Percentiles rank a stretch among this genome's conserved stretches.
These are phyloP conservation scores for Plasmodium gaboni DNA, from an alignment of 169 alveolate species.

Conservation along the genomic window DNA sequence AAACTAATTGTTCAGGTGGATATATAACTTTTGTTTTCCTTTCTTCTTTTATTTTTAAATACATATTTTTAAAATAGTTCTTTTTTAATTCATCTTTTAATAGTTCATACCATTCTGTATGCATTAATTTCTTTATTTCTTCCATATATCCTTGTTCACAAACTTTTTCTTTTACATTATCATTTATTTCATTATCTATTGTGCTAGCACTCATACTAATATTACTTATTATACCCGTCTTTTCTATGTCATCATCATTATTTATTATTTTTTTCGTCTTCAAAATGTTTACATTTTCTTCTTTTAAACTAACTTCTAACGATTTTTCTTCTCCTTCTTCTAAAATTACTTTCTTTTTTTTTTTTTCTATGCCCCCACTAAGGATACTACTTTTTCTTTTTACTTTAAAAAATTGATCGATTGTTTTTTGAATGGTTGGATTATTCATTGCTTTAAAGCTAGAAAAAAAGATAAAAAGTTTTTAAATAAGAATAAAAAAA, in stretches of 20 bases:
- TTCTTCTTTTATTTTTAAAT: slow-evolving; percentile 85
- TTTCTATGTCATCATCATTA: neutral
- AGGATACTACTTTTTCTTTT: slow-evolving; percentile 34
- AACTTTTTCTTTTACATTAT: neutral
- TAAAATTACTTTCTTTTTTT: neutral
- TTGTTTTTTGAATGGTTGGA: slow-evolving; percentile 56
- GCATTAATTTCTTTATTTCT: slow-evolving; percentile 73
- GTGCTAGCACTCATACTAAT: neutral
- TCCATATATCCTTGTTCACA: slow-evolving; percentile 25
- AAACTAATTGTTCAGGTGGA: slow-evolving; percentile 90
- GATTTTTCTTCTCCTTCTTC: slow-evolving; percentile 7
- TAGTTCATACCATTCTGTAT: slow-evolving; percentile 82
- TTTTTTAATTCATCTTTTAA: slow-evolving; percentile 83
- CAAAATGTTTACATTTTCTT: slow-evolving; percentile 5
- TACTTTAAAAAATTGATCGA: slow-evolving; percentile 44
- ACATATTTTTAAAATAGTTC: slow-evolving; percentile 84
- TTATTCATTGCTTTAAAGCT: slow-evolving; percentile 27
- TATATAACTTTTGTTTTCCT: slow-evolving; percentile 81
- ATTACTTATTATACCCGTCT: neutral
- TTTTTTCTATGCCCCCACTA: neutral
- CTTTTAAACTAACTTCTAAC: slow-evolving; percentile 12
- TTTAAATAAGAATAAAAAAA: neutral
- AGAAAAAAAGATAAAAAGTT: neutral
- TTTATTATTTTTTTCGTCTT: slow-evolving; percentile 35
- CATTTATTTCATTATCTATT: neutral